Evolutionary conservation across 306 rosid genomes (phyloP), one percentile per base, ranked within the genome.

Genomic region (Vigna radiata): DNA sequence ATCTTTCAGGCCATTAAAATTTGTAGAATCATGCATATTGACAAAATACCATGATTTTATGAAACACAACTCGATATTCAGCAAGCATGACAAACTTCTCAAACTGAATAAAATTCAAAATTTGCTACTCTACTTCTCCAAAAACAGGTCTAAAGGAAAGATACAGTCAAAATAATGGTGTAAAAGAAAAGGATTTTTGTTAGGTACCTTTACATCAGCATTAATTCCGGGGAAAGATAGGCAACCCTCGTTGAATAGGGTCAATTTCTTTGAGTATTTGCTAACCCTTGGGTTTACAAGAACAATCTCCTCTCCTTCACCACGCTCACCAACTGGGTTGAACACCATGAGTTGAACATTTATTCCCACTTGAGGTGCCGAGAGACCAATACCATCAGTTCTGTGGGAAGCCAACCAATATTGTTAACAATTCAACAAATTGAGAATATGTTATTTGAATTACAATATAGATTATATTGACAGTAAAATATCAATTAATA

Each of bases 361-460:
- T 37, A 95, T 71, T 76, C 98, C 98, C 10, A 95, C 96, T 89
- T 95, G 97, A 52, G 98, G 98, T 37, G 98, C 97, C 3, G 96
- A 88, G 70, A 95, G 97, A 76, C 98, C 98, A 78, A 95, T 90
- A 19, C 98, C 98, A 75, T 95, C 93, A 50, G 98, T 95, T 84
- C 97, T 94, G 93, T 33, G 61, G 82, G 77, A 88, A 87, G 79
- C 78, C 85, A 86, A 85, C 71, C 78, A 77, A 66, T 84, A 79
- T 46, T 76, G 77, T 87, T 80, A 84, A 83, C 81, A 83, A 62
- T 83, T 87, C 78, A 83, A 84, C 75, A 68, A 76, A 88, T 80
- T 44, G 27, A 64, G 85, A 79, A 59, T 58, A 27, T 67, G 33
- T 53, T 54, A 41, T 41, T 25, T 37, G 59, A 43, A 55, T 25